These are phyloP conservation scores for Fomitiporia mediterranea DNA, from an alignment of 1,284 basidiomycete species.

Conservation along the genomic window DNA sequence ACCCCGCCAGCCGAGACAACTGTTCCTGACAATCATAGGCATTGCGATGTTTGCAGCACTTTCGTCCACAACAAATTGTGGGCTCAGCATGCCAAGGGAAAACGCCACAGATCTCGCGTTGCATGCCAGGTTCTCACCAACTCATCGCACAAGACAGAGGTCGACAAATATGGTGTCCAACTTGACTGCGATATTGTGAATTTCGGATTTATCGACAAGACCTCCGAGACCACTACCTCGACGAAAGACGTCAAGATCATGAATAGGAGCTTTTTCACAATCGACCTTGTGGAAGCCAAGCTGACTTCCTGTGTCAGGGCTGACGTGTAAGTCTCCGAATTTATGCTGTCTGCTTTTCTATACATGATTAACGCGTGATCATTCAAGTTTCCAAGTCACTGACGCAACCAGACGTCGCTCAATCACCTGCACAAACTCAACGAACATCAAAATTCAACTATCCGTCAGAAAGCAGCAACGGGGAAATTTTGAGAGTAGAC, in stretches of 20 bases:
- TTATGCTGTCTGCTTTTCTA: not conserved
- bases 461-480: slow-evolving; percentile 26
- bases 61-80: not conserved
- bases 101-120: not conserved
- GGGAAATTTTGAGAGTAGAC: slow-evolving; percentile 34
- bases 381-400: slow-evolving; percentile 23
- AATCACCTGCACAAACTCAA: not conserved
- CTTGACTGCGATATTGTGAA: slow-evolving; percentile 28
- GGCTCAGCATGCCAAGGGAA: slow-evolving; percentile 4
- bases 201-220: slow-evolving; percentile 5
- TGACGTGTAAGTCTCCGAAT: slow-evolving; percentile 29
- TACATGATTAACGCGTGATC: slow-evolving; percentile 24
- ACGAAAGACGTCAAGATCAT: not conserved
- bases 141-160: slow-evolving; percentile 27
- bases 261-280: not conserved
- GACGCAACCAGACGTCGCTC: slow-evolving; percentile 8
- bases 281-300: not conserved
- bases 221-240: not conserved
- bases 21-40: not conserved
- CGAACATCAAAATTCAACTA: slow-evolving; percentile 26
- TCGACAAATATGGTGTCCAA: slow-evolving; percentile 34
- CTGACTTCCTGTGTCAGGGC: not conserved
- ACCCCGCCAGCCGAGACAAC: not conserved
- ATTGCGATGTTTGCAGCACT: slow-evolving; percentile 3
- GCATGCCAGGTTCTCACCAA: not conserved